These are phyloP conservation scores for Cicer yamashitae DNA, from an alignment of 306 rosid species.

Conservation along the genomic window DNA sequence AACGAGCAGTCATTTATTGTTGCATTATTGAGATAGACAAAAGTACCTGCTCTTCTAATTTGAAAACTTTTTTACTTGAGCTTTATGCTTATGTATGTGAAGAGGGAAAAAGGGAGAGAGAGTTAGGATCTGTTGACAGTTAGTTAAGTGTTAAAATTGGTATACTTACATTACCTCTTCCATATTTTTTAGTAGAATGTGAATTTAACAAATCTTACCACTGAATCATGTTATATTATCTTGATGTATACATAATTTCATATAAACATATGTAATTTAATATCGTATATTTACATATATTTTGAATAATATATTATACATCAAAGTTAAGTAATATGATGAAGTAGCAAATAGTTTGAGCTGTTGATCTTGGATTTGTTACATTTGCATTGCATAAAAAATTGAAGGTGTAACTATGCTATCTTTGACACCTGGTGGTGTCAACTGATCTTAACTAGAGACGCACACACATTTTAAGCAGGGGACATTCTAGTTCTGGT, in stretches of 20 bases:
- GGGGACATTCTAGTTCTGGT: background rate
- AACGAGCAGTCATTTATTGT: background rate
- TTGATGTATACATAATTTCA: background rate
- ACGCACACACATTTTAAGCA: background rate
- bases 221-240: background rate
- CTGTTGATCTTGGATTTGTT: background rate
- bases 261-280: background rate
- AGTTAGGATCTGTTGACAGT: background rate
- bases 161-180: background rate
- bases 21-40: background rate
- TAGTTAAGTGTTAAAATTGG: background rate
- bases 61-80: background rate
- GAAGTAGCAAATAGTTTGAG: background rate
- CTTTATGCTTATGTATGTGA: background rate
- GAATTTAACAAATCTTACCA: background rate
- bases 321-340: background rate
- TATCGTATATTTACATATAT: background rate
- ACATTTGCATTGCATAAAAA: background rate
- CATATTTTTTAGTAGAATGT: too few relatives aligned
- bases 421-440: background rate
- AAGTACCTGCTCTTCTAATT: background rate
- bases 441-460: background rate
- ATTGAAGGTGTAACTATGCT: background rate
- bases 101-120: background rate
- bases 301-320: background rate